Conservation (phyloP, 2,329 filamentous ascomycete genomes). For the Cladophialophora psammophila region DNA sequence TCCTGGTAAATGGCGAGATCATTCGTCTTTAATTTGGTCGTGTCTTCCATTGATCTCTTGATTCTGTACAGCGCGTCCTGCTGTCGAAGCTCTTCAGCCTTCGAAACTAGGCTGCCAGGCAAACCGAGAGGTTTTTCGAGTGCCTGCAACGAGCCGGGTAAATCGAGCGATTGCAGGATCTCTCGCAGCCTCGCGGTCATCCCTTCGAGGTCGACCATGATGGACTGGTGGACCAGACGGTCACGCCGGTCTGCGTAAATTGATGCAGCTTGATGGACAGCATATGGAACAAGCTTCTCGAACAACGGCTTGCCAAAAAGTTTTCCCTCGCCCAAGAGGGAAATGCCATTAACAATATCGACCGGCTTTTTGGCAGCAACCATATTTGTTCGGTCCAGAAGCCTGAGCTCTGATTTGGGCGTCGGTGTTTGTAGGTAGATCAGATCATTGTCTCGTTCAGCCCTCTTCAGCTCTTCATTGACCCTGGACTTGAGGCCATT, state of each 20-base stretch:
- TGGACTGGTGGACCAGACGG: constrained; percentile 84
- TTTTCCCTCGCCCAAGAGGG: constrained; percentile 78
- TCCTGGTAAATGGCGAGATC: constrained; percentile 83
- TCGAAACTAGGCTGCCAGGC: constrained; percentile 82
- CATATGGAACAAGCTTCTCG: constrained; percentile 90
- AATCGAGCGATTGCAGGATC: constrained; percentile 78
- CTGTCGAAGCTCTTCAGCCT: constrained; percentile 92
- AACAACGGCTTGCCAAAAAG: constrained; percentile 88
- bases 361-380: constrained; percentile 78
- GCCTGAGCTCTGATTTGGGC: constrained; percentile 84
- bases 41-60: constrained; percentile 82
- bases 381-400: constrained; percentile 88
- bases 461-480: constrained; percentile 85
- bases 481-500: constrained; percentile 82
- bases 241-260: constrained; percentile 94
- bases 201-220: constrained; percentile 82
- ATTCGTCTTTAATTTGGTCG: constrained; percentile 83
- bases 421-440: constrained; percentile 89
- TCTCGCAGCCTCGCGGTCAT: constrained; percentile 82
- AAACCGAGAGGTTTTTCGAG: constrained; percentile 92
- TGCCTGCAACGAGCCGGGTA: constrained; percentile 91
- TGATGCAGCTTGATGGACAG: constrained; percentile 91
- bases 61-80: constrained; percentile 83
- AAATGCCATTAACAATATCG: constrained; percentile 80
- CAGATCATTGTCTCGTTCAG: constrained; percentile 91